A percentile compares a stretch with the other conserved stretches of the same genome.
These are phyloP conservation scores for Oleoguttula mirabilis DNA, from an alignment of 495 filamentous ascomycete species.

Conservation along the genomic window DNA sequence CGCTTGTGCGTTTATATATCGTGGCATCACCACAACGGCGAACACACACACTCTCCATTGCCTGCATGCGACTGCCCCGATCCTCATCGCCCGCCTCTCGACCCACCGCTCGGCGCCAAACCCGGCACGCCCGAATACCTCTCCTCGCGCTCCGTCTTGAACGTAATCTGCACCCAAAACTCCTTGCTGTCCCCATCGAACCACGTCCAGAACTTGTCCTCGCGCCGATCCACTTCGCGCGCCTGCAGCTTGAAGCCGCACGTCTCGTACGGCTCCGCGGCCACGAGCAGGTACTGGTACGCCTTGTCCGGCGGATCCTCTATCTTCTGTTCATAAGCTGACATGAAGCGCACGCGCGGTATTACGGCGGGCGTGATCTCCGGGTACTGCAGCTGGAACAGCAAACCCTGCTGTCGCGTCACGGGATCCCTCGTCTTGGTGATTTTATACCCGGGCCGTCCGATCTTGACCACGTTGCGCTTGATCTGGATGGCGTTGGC, in stretches of 20 bases:
- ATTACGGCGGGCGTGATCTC: constrained; percentile 67
- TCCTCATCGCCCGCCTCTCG: constrained; percentile 18
- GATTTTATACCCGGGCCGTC: constrained; percentile 93
- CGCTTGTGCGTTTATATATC: too few relatives aligned
- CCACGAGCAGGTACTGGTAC: constrained; percentile 89
- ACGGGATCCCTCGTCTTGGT: constrained; percentile 86
- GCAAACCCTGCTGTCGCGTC: constrained; percentile 74
- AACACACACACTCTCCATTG: too few relatives aligned
- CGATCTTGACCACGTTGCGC: constrained; percentile 93
- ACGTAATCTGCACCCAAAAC: constrained; percentile 98
- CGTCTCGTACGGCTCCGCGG: constrained; percentile 96
- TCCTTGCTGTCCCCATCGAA: constrained; percentile 95
- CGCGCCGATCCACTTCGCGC: constrained; percentile 78
- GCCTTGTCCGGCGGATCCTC: constrained; percentile 90
- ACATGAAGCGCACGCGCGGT: constrained; percentile 92
- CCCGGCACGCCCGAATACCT: constrained; percentile 88
- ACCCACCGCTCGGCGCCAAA: constrained; percentile 49
- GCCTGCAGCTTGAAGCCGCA: constrained; percentile 95
- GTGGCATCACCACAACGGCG: too few relatives aligned
- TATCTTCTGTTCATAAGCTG: constrained; percentile 87
- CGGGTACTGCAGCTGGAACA: constrained; percentile 93
- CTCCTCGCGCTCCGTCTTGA: constrained; percentile 97
- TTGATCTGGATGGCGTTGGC: constrained; percentile 63
- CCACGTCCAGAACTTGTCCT: constrained; percentile 81
- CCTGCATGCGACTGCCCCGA: too few relatives aligned